Conservation (phyloP, 2,329 filamentous ascomycete genomes). For the Aaosphaeria arxii region DNA sequence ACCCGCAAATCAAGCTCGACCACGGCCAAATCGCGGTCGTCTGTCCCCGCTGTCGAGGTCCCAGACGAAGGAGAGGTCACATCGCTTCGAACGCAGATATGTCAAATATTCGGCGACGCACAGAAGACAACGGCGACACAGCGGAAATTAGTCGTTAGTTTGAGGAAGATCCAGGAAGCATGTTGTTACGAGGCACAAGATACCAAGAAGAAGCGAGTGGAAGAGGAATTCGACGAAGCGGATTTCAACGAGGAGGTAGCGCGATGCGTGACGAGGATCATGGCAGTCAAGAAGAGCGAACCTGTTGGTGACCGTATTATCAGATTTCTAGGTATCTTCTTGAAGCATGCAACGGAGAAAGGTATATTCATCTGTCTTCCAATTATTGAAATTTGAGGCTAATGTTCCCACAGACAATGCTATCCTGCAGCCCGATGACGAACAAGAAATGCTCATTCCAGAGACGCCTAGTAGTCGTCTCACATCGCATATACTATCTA, state of each 20-base stretch:
- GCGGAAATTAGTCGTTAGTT: slow-evolving; percentile 79
- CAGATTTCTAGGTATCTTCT: slow-evolving; percentile 82
- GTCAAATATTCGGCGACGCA: slow-evolving; percentile 57
- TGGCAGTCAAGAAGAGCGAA: slow-evolving; percentile 91
- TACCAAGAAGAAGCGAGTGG: slow-evolving; percentile 49
- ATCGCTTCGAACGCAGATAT: slow-evolving; percentile 70
- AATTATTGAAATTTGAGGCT: slow-evolving; percentile 2
- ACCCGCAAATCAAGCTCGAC: slow-evolving; percentile 42
- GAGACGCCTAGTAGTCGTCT: slow-evolving; percentile 84
- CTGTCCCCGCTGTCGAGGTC: slow-evolving; percentile 44
- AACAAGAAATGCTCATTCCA: slow-evolving; percentile 67
- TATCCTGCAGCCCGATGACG: slow-evolving; percentile 44
- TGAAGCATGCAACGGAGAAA: slow-evolving; percentile 66
- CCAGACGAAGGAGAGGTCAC: slow-evolving; percentile 71
- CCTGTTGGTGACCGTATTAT: slow-evolving; percentile 80
- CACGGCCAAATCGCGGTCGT: slow-evolving; percentile 42
- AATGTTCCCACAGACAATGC: slow-evolving; percentile 22
- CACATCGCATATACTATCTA: slow-evolving; percentile 69
- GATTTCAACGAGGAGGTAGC: slow-evolving; percentile 86
- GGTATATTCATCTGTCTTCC: slow-evolving; percentile 32
- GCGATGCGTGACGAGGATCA: slow-evolving; percentile 75
- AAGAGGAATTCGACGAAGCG: slow-evolving; percentile 73
- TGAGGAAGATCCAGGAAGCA: slow-evolving; percentile 87
- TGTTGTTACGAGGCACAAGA: slow-evolving; percentile 61
- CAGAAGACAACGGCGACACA: slow-evolving; percentile 89